Evolutionary conservation across 345 rosid species (phyloP), one percentile per base, ranked within the genome.

Genomic region (Ceriops tagal): DNA sequence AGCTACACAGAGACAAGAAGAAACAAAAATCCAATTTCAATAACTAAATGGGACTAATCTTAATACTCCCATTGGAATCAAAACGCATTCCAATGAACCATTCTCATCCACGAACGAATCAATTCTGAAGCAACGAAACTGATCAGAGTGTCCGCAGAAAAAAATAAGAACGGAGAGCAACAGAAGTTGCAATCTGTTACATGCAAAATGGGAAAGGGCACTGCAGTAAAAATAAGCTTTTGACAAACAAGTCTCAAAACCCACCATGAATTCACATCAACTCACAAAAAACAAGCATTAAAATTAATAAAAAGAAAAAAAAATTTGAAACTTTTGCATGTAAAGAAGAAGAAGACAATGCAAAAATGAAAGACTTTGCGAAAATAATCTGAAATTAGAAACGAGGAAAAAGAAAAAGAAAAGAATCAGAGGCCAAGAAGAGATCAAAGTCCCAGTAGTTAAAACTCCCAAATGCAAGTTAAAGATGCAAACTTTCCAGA

Each of bases 151-250:
- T 27, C 26, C 20, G 9, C 49, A 43, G 49, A 55, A 56, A n/a
- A 32, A 26, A 43, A 39, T 37, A 9, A 15, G 5, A 35, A 52
- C 53, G 26, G 10, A 56, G 62, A 24, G 16, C 37, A 6, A 22
- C 4, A 1, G 13, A 39, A 43, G 37, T 58, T 37, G 55, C 24
- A 58, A 72, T 46, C 53, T 13, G 57, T 49, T 10, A 49, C 75
- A 72, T 65, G 60, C 71, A 72, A 66, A 66, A 60, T 47, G 64
- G 46, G 43, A 28, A 30, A 71, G 58, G 13, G 39, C 5, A 55
- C 35, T 35, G 28, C 62, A 27, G 8, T 71, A 46, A 18, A 65
- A n/a, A 30, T 59, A 65, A 58, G 51, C 21, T 47, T 60, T 51
- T 9, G 18, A 49, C 20, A 34, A 64, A 64, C 64, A 20, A 65